Conservation (phyloP, 176 grass and related monocot species). For the Hyparrhenia diplandra region DNA sequence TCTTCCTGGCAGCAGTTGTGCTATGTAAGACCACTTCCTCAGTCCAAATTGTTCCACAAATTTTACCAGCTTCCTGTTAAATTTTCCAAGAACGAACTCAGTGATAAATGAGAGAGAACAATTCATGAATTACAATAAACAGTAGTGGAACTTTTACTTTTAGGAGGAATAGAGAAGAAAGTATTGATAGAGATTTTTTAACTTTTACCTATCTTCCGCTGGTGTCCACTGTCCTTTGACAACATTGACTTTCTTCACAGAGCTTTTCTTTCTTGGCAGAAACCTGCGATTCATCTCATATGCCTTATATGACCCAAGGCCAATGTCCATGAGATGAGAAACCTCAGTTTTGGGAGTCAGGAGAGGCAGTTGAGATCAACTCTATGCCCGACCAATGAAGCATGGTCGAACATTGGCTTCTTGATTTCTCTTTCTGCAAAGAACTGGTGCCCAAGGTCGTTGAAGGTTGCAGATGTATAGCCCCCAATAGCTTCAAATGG, state of each 20-base stretch:
- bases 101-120: background rate
- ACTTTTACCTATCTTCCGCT: slow-evolving; percentile 75
- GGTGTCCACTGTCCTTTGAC: slow-evolving; percentile 95
- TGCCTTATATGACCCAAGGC: slow-evolving; percentile 2
- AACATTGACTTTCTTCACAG: slow-evolving; percentile 55
- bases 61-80: slow-evolving; percentile 64
- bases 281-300: slow-evolving; percentile 24
- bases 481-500: background rate
- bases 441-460: background rate
- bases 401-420: background rate
- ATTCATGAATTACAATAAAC: background rate
- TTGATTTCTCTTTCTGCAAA: background rate
- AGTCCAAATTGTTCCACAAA: slow-evolving; percentile 89
- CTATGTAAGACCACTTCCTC: slow-evolving; percentile 91
- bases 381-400: background rate
- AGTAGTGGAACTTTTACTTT: background rate
- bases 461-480: background rate
- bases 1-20: slow-evolving; percentile 80
- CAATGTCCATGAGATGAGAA: slow-evolving; percentile 7
- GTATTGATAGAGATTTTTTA: background rate
- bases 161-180: background rate
- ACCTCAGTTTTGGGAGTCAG: slow-evolving; percentile 38
- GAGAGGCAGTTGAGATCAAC: slow-evolving; percentile 2
- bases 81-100: slow-evolving; percentile 10
- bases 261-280: slow-evolving; percentile 19